These are phyloP conservation scores for Suaeda aralocaspica DNA, from an alignment of 148 eudicot genomes.

Conservation along the genomic window DNA sequence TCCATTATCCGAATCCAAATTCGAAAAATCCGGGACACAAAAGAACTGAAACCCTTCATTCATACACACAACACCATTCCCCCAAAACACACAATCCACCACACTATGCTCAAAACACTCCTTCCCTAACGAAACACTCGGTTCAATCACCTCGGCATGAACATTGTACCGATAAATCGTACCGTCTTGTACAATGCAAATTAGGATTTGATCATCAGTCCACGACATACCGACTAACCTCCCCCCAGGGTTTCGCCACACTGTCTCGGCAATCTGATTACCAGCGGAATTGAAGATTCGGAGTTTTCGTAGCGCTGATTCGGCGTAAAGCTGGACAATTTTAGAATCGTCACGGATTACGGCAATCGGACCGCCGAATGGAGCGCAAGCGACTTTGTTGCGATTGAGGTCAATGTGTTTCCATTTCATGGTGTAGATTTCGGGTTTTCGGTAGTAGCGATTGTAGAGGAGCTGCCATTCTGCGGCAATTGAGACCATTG, in stretches of 20 bases:
- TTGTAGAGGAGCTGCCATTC: constrained; percentile 94
- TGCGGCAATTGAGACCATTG: constrained; percentile 70
- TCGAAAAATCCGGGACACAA: constrained; percentile 67
- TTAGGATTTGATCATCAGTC: constrained; percentile 74
- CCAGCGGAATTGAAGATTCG: constrained; percentile 90
- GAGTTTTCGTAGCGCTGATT: constrained; percentile 89
- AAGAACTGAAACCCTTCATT: constrained; percentile 77
- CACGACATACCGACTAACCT: constrained; percentile 74
- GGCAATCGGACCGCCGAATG: constrained; percentile 93
- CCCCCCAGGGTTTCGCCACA: constrained; percentile 91
- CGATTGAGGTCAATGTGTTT: constrained; percentile 78
- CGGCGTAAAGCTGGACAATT: constrained; percentile 92
- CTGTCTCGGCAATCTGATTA: constrained; percentile 56
- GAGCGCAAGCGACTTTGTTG: constrained; percentile 85
- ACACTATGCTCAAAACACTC: constrained; percentile 86
- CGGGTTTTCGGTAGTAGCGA: constrained; percentile 91
- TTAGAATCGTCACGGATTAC: constrained; percentile 92
- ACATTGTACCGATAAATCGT: constrained; percentile 68
- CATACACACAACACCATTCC: constrained; percentile 83
- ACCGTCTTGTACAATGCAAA: constrained; percentile 89
- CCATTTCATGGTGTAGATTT: constrained; percentile 75
- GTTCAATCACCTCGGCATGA: constrained; percentile 54
- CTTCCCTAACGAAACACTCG: constrained; percentile 51
- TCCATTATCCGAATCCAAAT: constrained; percentile 29
- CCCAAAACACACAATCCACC: constrained; percentile 97